Conservation (phyloP, 345 rosid species). For the Eucalyptus marginata region DNA sequence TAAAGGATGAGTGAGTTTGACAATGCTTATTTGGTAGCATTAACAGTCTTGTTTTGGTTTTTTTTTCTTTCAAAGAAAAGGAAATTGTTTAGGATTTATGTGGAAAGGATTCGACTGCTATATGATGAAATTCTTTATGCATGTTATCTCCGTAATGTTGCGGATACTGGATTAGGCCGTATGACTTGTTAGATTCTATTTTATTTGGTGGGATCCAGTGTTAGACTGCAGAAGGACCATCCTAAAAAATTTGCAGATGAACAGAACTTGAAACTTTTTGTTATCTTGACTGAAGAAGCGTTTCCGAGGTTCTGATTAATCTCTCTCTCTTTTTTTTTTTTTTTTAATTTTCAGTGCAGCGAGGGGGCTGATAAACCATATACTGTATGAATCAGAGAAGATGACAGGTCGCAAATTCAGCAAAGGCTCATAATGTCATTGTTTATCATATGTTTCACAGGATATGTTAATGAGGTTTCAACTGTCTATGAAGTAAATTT, state of each 20-base stretch:
- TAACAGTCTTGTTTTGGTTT: not conserved
- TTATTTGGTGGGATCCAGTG: not conserved
- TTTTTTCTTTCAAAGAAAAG: not conserved
- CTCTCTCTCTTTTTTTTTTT: not conserved
- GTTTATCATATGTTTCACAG: not conserved
- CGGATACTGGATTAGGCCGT: not conserved
- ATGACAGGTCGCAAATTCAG: slow-evolving; percentile 68
- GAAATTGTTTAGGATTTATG: not conserved
- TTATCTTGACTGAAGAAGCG: not conserved
- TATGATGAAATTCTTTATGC: not conserved
- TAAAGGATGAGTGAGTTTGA: slow-evolving; percentile 79
- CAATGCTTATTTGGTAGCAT: not conserved
- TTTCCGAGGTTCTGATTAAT: not conserved
- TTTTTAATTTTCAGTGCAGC: slow-evolving; percentile 63
- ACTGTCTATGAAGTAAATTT: not conserved
- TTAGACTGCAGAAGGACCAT: not conserved
- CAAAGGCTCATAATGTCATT: slow-evolving; percentile 13
- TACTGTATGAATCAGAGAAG: slow-evolving; percentile 72
- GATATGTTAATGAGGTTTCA: not conserved
- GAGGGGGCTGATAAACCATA: slow-evolving; percentile 91
- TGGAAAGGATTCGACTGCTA: not conserved
- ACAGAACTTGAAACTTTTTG: not conserved
- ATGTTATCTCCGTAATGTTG: not conserved
- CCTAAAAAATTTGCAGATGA: not conserved
- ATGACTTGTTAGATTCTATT: not conserved